Base-by-base conservation (phyloP, 2,329 filamentous ascomycete genomes). In the Alternaria postmessia region DNA sequence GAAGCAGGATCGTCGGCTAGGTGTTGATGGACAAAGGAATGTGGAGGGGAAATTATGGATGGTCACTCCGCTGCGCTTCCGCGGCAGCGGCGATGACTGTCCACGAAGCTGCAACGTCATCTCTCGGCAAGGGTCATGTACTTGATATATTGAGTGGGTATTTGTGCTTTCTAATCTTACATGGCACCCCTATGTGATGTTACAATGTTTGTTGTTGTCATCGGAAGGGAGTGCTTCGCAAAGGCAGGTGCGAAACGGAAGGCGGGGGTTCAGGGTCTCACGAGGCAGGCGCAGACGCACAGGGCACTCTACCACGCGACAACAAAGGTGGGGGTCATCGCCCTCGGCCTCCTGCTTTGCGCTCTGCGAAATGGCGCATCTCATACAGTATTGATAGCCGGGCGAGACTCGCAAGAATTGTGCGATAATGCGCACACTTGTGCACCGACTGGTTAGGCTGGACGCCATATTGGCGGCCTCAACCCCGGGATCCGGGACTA, bases 241-340 rank as follows among this genome's bases (percentile, higher is more conserved):
- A 48, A 24, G 20, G 47, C 56, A 58, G 43, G 51, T 54, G 51
- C 51, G 56, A 59, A 49, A 39, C 16, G 14, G 36, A 48, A 59
- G 42, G 51, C 49, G 49, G 56, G 56, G 56, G 52, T 46, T 56
- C 46, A 46, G 52, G 32, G 46, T 51, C 46, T 54, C 36, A 42
- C 49, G 43, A 36, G 36, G 46, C 42, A 49, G 56, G 51, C 44
- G 18, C 43, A 54, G 41, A 38, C 57, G 57, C 57, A 60, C 57
- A 52, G 57, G 57, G 41, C 53, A 60, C 46, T 36, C 41, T 16
- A 52, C 57, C 57, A 60, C 57, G 57, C 57, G 57, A 57, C 53
- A 47, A 47, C 51, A 44, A 30, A 30, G 43, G 44, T 41, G 38
- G 43, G 44, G 54, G 47, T 53, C 20, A 22, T 24, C 28, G 24